These are phyloP conservation scores for Glomus cerebriforme DNA, from an alignment of 192 early-diverging fungal genomes.

Conservation along the genomic window DNA sequence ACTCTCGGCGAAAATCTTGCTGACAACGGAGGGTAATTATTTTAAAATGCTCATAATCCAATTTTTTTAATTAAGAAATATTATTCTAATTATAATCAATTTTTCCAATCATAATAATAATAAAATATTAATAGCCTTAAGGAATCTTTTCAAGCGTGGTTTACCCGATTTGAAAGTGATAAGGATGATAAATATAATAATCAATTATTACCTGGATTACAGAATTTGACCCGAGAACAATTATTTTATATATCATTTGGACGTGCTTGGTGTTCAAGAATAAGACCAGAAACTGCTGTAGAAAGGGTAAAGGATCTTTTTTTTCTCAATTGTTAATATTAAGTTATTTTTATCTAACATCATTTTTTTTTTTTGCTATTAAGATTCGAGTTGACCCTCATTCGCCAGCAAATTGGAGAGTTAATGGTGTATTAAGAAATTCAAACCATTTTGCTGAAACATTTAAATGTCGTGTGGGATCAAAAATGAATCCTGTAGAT, in stretches of 20 bases:
- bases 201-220: slow-evolving; percentile 48
- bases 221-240: slow-evolving; percentile 58
- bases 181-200: not conserved
- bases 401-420: slow-evolving; percentile 63
- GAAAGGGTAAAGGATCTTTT: slow-evolving; percentile 41
- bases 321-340: not conserved
- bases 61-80: no score
- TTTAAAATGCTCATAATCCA: not conserved
- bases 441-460: slow-evolving; percentile 65
- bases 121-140: slow-evolving; percentile 43
- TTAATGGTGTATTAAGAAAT: slow-evolving; percentile 72
- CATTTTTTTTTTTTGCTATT: not conserved
- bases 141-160: slow-evolving; percentile 38
- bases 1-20: slow-evolving; percentile 70
- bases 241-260: slow-evolving; percentile 71
- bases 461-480: slow-evolving; percentile 63
- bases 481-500: slow-evolving; percentile 68
- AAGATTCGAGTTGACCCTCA: slow-evolving; percentile 67
- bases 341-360: not conserved
- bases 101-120: not conserved
- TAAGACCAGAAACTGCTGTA: slow-evolving; percentile 46
- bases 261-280: slow-evolving; percentile 65
- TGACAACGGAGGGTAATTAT: slow-evolving; percentile 66
- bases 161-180: slow-evolving; percentile 33
- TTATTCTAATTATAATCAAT: slow-evolving; percentile 32